Conservation (phyloP, 2,329 filamentous ascomycete species). For the Monosporascus ibericus region DNA sequence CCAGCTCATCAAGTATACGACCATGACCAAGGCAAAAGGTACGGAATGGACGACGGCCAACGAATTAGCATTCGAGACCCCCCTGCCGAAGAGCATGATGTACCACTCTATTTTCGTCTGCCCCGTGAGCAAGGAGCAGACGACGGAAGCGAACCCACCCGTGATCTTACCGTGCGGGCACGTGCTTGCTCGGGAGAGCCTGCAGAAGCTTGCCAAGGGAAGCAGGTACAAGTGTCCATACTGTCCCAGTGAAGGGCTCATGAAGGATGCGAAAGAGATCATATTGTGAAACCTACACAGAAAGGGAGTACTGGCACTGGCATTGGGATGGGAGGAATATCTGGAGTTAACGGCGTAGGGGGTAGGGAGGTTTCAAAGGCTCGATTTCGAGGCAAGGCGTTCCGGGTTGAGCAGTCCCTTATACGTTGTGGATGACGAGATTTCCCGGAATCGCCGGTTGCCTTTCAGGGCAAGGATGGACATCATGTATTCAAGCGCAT, state of each 20-base stretch:
- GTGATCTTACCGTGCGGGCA: slow-evolving; percentile 97
- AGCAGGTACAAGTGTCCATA: slow-evolving; percentile 91
- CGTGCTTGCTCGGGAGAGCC: slow-evolving; percentile 79
- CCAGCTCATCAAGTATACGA: slow-evolving; percentile 79
- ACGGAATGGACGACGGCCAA: slow-evolving; percentile 93
- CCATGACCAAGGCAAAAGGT: slow-evolving; percentile 79
- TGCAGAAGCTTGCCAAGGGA: slow-evolving; percentile 74
- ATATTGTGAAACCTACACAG: slow-evolving; percentile 43
- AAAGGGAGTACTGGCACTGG: too few relatives aligned
- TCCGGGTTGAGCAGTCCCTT: too few relatives aligned
- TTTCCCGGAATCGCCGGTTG: too few relatives aligned
- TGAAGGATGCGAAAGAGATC: slow-evolving; percentile 70
- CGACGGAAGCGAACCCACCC: slow-evolving; percentile 84
- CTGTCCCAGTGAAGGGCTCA: slow-evolving; percentile 76
- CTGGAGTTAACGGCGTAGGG: too few relatives aligned
- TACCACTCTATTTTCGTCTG: slow-evolving; percentile 98
- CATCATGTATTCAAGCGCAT: too few relatives aligned
- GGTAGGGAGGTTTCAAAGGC: too few relatives aligned
- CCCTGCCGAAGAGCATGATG: slow-evolving; percentile 53
- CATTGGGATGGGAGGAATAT: too few relatives aligned
- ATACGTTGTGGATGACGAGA: too few relatives aligned
- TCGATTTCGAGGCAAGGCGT: too few relatives aligned
- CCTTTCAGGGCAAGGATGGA: too few relatives aligned
- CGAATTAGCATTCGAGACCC: slow-evolving; percentile 76
- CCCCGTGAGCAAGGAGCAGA: slow-evolving; percentile 93